Percentiles rank a stretch among this genome's conserved stretches.
These are phyloP conservation scores for Stemphylium lycopersici DNA, from an alignment of 2,329 filamentous ascomycete species.

Conservation along the genomic window DNA sequence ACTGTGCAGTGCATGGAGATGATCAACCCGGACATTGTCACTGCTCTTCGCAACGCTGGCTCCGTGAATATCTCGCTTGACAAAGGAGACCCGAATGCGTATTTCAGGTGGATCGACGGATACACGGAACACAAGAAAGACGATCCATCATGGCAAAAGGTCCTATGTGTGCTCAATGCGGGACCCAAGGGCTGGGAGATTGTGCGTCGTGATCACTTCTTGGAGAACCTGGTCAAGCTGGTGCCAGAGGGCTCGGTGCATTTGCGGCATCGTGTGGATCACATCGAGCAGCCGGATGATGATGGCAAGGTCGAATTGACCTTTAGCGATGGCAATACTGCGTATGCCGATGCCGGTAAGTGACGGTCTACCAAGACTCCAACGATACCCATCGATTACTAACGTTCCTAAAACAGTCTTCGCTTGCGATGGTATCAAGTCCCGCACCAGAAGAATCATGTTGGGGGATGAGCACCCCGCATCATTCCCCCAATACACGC, in stretches of 20 bases:
- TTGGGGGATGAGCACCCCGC: slow-evolving; percentile 11
- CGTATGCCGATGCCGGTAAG: slow-evolving; percentile 30
- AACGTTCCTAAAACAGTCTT: too few species aligned
- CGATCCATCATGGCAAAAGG: slow-evolving; percentile 19
- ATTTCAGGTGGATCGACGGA: too few species aligned
- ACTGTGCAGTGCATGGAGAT: slow-evolving; percentile 58
- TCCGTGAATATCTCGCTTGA: too few species aligned
- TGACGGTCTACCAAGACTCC: too few species aligned
- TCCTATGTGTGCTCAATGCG: too few species aligned
- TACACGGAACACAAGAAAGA: too few species aligned
- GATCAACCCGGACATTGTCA: slow-evolving; percentile 50
- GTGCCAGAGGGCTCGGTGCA: slow-evolving; percentile 13
- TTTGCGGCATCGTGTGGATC: slow-evolving; percentile 14
- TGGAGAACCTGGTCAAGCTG: slow-evolving; percentile 12
- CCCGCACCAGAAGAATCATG: slow-evolving; percentile 8
- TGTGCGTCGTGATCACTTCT: too few species aligned
- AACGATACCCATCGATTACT: too few species aligned
- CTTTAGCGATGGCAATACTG: slow-evolving; percentile 42
- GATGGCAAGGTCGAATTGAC: slow-evolving; percentile 13
- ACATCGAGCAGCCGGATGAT: slow-evolving; percentile 5
- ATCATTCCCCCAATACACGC: slow-evolving; percentile 18
- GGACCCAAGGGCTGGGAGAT: too few species aligned
- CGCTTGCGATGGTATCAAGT: slow-evolving; percentile 57
- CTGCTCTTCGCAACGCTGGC: slow-evolving; percentile 44
- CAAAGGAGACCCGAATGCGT: too few species aligned